Conservation (phyloP, 371 early-diverging fungal species). For the Mucor plumbeus region DNA sequence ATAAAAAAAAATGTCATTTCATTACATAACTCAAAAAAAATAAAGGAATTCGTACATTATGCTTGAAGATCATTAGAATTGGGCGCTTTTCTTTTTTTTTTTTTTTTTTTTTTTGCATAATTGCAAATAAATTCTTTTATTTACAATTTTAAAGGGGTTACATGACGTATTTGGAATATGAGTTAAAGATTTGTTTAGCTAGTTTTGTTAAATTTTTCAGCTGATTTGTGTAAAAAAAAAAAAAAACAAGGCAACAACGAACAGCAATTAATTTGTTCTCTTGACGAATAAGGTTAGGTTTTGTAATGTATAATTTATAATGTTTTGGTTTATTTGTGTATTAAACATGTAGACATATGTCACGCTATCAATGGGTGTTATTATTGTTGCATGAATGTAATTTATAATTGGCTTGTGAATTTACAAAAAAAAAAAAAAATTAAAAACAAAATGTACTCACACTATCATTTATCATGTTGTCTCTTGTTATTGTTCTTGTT, state of each 20-base stretch:
- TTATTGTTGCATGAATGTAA: neutral
- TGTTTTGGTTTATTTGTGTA: neutral
- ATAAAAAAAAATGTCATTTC: constrained; percentile 9
- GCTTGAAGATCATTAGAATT: constrained; percentile 1
- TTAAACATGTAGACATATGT: neutral
- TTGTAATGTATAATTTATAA: neutral
- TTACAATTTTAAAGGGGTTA: neutral
- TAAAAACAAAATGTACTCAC: no score
- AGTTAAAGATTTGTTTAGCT: neutral
- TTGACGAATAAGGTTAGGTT: neutral
- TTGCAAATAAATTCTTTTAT: no score
- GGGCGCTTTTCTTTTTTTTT: constrained; percentile 1
- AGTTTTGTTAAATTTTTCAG: neutral
- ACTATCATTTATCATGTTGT: no score
- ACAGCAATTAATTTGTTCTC: neutral
- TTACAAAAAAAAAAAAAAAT: neutral
- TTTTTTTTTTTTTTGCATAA: neutral
- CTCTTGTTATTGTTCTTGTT: no score
- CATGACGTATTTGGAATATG: constrained; percentile 8
- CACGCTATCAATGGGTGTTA: neutral
- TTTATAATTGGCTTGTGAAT: neutral
- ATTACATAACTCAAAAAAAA: neutral
- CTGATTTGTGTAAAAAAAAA: neutral
- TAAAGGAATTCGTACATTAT: neutral
- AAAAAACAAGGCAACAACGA: neutral